phyloP scores from a whole-genome alignment of 202 grass and related monocot genomes.

The Digitaria exilis region DNA sequence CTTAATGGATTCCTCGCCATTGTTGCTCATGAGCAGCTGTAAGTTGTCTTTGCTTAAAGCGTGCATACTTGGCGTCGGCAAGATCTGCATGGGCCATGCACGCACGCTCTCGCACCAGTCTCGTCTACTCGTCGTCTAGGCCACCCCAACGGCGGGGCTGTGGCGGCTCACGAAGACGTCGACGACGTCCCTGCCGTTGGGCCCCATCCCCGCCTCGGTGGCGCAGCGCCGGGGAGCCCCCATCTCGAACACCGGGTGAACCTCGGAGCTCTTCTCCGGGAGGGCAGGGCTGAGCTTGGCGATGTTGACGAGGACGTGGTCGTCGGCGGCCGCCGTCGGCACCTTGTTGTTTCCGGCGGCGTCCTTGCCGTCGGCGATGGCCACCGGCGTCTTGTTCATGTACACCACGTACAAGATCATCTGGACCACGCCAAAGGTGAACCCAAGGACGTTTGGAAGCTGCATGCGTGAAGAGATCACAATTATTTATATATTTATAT shows the following conservation, averaged over 20 bases:
- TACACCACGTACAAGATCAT: conserved; percentile 76
- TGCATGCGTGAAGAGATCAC: background rate
- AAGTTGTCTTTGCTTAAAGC: no score
- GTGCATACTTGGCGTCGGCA: background rate
- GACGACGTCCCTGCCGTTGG: conserved; percentile 18
- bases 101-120: no score
- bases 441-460: conserved; percentile 73
- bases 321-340: background rate
- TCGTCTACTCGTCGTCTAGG: no score
- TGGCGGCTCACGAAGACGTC: background rate
- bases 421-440: conserved; percentile 69
- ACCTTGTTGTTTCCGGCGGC: conserved; percentile 51
- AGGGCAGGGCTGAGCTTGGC: conserved; percentile 40
- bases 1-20: background rate
- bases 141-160: conserved; percentile 25
- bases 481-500: background rate
- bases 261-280: conserved; percentile 38
- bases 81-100: background rate
- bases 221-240: conserved; percentile 24
- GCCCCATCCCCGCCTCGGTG: background rate
- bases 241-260: conserved; percentile 48
- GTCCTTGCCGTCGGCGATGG: background rate
- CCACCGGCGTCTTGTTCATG: conserved; percentile 62
- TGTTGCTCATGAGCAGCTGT: background rate
- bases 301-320: conserved; percentile 53